Base-by-base conservation (phyloP, 2,329 filamentous ascomycete species). In the Chaetomiaceae sp. region DNA sequence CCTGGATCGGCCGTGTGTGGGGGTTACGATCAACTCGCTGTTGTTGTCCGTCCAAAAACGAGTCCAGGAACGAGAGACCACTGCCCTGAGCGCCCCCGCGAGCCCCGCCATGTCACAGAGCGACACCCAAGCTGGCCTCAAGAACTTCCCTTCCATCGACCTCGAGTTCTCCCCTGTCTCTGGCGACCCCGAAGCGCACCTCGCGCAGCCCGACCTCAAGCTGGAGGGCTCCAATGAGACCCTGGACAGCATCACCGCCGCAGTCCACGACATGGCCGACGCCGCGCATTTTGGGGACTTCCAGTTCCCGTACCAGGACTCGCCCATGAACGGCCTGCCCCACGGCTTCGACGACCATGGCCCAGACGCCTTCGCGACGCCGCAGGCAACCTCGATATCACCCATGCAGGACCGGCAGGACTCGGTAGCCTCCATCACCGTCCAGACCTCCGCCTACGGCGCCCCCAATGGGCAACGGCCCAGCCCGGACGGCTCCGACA, bases 251-350 rank as follows among this genome's bases (percentile, higher is more conserved):
- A 68, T 68, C 39, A 59, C 62, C 46, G 59, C 63, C 37, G 59
- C 64, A 7, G 4, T 31, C 27, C 67, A 68, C 56, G 62, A 61
- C 59, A 63, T 75, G 62, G 73, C 78, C 61, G 74, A 79, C 58
- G 61, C 71, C 31, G 67, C 74, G 15, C 75, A 77, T 46, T 83
- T 82, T 62, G 70, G 71, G 56, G 75, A 80, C 57, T 82, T 81
- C 61, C 68, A 75, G 20, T 82, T 81, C 60, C 63, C 76, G 3
- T 82, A 77, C 61, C 69, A 73, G 51, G 71, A 72, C 56, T 65
- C 65, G 43, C 66, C 74, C 20, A 74, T 78, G 61, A 70, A 69
- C 38, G 65, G 68, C 37, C 67, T 78, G 38, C 64, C 70, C 17
- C 42, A 53, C 67, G 70, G 38, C 69, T 69, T 60, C 53, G 68